Evolutionary conservation across 345 rosid species (phyloP), one percentile per base, ranked within the genome.

Genomic region (Angophora floribunda): DNA sequence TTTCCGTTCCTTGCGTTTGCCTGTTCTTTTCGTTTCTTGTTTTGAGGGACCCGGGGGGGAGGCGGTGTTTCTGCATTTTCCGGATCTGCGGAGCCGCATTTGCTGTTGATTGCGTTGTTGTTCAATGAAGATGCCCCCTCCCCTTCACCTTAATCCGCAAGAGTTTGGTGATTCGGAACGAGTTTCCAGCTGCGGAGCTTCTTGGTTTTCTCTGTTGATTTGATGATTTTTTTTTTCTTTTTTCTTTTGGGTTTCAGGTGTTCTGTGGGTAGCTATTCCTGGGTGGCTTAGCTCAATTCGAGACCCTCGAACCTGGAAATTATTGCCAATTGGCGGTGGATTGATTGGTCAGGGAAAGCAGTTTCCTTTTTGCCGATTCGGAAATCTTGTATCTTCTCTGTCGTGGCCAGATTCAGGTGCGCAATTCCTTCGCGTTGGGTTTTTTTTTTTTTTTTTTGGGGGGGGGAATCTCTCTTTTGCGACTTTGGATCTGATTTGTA

Each of bases 201-300:
- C 87, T 85, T 30, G 86, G 13, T 7, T 7, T 85, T 51, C 36
- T 32, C 63, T 10, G 61, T 36, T 21, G 87, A 52, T 57, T 32
- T 85, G 52, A 65, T 63, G 53, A 52, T 51, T 70, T 70, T 50
- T 15, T 53, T 41, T 36, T 51, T 52, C 51, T 50, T 9, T 55
- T 41, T 36, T 51, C 49, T 21, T 53, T 86, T 26, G 86, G 63
- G 63, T 87, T 90, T 50, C 95, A 93, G 95, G 91, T 89, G 89
- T 86, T 93, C 90, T 86, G 57, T 91, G 90, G 89, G 84, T 79
- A 16, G 90, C 53, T 87, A 86, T 87, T 51, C 86, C 55, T 91
- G 89, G 47, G 93, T 92, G 91, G 26, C 86, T 87, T 87, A 85
- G 89, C 89, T 93, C 93, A 87, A 90, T 91, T 89, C 89, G 92